These are phyloP conservation scores for Rhizoclosmatium sp. DNA, from an alignment of 192 early-diverging fungal species.

Conservation along the genomic window DNA sequence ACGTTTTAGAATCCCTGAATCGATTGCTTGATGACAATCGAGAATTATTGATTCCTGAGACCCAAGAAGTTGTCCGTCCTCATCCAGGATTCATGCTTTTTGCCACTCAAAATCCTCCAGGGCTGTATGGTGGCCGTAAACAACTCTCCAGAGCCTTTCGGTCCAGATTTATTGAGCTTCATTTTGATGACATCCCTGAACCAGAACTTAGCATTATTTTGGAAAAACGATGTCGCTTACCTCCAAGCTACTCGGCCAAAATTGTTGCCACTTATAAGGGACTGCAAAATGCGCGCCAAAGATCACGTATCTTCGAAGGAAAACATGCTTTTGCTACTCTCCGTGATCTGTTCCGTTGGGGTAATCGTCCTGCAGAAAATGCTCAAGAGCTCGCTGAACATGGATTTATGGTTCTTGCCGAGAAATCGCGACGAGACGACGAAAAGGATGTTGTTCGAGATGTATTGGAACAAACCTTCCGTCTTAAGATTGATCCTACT, in stretches of 20 bases:
- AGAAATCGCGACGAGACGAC: slow-evolving; percentile 82
- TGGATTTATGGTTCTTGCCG: slow-evolving; percentile 93
- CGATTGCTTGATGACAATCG: slow-evolving; percentile 97
- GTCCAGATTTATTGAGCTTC: slow-evolving; percentile 95
- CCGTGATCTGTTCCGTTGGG: slow-evolving; percentile 98
- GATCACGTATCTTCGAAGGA: slow-evolving; percentile 92
- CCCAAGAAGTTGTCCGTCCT: slow-evolving; percentile 90
- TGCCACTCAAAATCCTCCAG: slow-evolving; percentile 99
- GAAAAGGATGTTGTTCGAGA: slow-evolving; percentile 83
- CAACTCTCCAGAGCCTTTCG: slow-evolving; percentile 95
- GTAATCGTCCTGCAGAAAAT: slow-evolving; percentile 76
- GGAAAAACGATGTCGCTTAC: slow-evolving; percentile 79
- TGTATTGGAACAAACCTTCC: slow-evolving; percentile 86
- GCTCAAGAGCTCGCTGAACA: slow-evolving; percentile 85
- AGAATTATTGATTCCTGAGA: slow-evolving; percentile 95
- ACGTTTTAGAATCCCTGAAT: slow-evolving; percentile 98
- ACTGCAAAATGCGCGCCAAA: slow-evolving; percentile 67
- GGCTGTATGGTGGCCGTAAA: slow-evolving; percentile 96
- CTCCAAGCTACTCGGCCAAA: slow-evolving; percentile 86
- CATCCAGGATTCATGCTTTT: slow-evolving; percentile 97
- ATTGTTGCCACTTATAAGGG: slow-evolving; percentile 87
- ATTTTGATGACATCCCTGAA: slow-evolving; percentile 97
- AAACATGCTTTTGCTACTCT: slow-evolving; percentile 94
- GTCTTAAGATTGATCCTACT: slow-evolving; percentile 67
- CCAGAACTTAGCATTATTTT: slow-evolving; percentile 91